Conservation (phyloP, 768 basidiomycete species). For the Leccinum obscurum region DNA sequence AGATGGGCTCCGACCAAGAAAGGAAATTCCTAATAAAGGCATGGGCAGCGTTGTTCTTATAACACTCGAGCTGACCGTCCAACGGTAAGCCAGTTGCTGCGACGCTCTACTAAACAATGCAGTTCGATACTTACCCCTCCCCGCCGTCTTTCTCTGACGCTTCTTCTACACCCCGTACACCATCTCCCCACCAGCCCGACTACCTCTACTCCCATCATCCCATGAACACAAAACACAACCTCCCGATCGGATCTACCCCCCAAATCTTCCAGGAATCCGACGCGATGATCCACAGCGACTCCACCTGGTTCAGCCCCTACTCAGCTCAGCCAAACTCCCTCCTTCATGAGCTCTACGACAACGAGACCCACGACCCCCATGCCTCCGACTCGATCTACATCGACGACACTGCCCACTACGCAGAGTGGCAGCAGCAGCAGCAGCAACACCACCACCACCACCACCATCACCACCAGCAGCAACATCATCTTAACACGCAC, state of each 20-base stretch:
- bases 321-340: constrained; percentile 47
- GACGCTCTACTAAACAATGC: constrained; percentile 36
- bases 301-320: constrained; percentile 36
- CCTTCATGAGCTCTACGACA: constrained; percentile 72
- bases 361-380: constrained; percentile 46
- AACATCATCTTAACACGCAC: constrained; percentile 27
- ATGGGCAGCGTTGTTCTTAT: constrained; percentile 36
- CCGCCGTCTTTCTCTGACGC: constrained; percentile 59
- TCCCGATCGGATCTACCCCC: constrained; percentile 45
- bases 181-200: constrained; percentile 56
- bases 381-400: constrained; percentile 34
- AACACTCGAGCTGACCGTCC: constrained; percentile 22
- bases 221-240: constrained; percentile 39
- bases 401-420: constrained; percentile 36
- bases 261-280: constrained; percentile 50
- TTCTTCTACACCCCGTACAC: constrained; percentile 68
- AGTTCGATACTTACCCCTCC: constrained; percentile 61
- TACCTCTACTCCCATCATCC: constrained; percentile 24
- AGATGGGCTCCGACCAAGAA: constrained; percentile 25
- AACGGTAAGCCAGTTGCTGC: constrained; percentile 21
- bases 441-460: constrained; percentile 30
- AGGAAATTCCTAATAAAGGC: constrained; percentile 27
- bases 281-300: constrained; percentile 40
- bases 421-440: constrained; percentile 38
- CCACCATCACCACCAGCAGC: constrained; percentile 41